Evolutionary conservation across 1,139 yeast species (phyloP).

Genomic region (Candida sanyaensis): DNA sequence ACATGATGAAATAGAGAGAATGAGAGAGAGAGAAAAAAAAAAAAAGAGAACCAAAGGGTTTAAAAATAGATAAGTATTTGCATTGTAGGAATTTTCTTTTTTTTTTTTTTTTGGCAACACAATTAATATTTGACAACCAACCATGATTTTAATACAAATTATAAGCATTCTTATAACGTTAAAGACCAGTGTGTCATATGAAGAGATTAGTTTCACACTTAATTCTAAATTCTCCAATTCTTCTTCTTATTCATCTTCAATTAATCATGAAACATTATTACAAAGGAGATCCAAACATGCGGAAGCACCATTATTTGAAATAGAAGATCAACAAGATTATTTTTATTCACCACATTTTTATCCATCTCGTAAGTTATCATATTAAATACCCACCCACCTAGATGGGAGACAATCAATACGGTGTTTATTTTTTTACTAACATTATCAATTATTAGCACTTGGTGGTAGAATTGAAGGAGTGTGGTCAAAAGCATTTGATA

Average conservation of each 20-base stretch:
- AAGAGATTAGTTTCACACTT: slow-evolving; percentile 12
- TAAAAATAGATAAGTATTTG: neutral
- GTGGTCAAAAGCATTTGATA: slow-evolving; percentile 60
- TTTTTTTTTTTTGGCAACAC: neutral
- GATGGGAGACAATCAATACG: too few relatives aligned
- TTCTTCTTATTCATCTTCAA: slow-evolving; percentile 8
- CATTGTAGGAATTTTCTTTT: neutral
- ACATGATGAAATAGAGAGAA: neutral
- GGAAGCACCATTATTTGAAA: slow-evolving; percentile 32
- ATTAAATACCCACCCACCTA: too few relatives aligned
- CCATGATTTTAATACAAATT: neutral
- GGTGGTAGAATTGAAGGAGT: slow-evolving; percentile 46
- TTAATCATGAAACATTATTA: neutral
- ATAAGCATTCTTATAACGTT: neutral
- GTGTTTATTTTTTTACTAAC: slow-evolving; percentile 1
- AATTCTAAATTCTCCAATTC: slow-evolving; percentile 14
- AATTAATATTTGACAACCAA: neutral
- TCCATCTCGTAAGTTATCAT: slow-evolving; percentile 35
- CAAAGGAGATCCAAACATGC: slow-evolving; percentile 37
- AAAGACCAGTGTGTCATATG: neutral
- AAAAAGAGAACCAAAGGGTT: neutral
- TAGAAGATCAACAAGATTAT: slow-evolving; percentile 28
- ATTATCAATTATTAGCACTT: slow-evolving; percentile 22
- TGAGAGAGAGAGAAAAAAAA: neutral
- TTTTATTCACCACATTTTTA: slow-evolving; percentile 32